Conservation (phyloP, 345 rosid genomes). For the Eucalyptus coolabah region DNA sequence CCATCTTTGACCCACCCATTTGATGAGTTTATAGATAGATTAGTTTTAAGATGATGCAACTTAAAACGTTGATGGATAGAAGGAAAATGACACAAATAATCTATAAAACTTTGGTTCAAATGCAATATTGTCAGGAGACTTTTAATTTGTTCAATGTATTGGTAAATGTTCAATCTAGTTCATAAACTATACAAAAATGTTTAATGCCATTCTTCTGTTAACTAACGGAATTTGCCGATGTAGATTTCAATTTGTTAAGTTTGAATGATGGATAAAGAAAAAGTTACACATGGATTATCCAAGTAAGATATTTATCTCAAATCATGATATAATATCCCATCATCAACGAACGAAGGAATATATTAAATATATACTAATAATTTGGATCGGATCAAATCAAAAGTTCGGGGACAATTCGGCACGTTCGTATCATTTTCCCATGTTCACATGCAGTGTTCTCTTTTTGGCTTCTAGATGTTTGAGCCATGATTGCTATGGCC, state of each 20-base stretch:
- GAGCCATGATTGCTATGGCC: background rate
- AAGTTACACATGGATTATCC: background rate
- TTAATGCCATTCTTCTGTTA: background rate
- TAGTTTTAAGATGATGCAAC: background rate
- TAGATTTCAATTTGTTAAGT: background rate
- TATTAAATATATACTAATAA: background rate
- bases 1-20: background rate
- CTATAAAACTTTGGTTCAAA: background rate
- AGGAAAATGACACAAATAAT: background rate
- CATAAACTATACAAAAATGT: background rate
- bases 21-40: background rate
- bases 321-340: too few relatives aligned
- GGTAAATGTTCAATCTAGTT: background rate
- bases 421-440: background rate
- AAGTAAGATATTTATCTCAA: too few relatives aligned
- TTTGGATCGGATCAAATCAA: background rate
- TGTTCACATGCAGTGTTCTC: background rate
- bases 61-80: background rate
- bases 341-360: too few relatives aligned
- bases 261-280: background rate
- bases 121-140: background rate
- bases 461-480: background rate
- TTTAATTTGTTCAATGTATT: background rate
- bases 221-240: accelerated
- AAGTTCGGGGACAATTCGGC: background rate